Evolutionary conservation across 495 filamentous ascomycete species (phyloP).

Genomic region (Tuber aestivum): DNA sequence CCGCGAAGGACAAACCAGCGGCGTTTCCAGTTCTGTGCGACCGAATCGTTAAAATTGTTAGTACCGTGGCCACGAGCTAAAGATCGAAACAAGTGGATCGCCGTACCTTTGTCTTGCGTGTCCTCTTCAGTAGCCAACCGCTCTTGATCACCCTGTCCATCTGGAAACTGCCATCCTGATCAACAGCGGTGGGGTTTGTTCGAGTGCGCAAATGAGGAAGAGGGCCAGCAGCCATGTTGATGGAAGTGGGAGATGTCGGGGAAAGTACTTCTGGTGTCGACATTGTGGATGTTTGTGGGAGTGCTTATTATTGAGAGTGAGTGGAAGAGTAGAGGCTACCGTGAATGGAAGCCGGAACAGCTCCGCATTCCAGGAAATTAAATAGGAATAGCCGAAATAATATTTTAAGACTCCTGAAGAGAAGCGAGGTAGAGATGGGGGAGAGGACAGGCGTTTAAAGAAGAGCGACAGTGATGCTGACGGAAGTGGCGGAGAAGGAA

Average conservation of each 20-base stretch:
- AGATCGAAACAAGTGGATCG: neutral
- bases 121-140: slow-evolving; percentile 77
- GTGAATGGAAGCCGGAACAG: slow-evolving; percentile 3
- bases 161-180: slow-evolving; percentile 91
- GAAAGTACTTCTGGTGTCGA: slow-evolving; percentile 39
- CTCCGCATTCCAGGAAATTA: neutral
- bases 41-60: slow-evolving; percentile 5
- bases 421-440: slow-evolving; percentile 9
- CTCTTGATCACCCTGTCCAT: slow-evolving; percentile 89
- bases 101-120: slow-evolving; percentile 84
- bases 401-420: neutral
- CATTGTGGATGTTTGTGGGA: slow-evolving; percentile 19
- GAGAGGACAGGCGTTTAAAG: slow-evolving; percentile 25
- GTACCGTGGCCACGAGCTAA: neutral
- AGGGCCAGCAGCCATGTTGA: slow-evolving; percentile 20
- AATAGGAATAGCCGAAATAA: neutral
- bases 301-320: neutral
- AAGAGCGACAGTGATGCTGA: slow-evolving; percentile 18
- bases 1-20: slow-evolving; percentile 87
- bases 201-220: slow-evolving; percentile 35
- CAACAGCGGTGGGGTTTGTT: slow-evolving; percentile 52
- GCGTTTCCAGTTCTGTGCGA: slow-evolving; percentile 69
- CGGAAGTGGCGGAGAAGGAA: slow-evolving; percentile 14
- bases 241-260: slow-evolving; percentile 19
- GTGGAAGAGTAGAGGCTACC: slow-evolving; percentile 21